A percentile compares a stretch with the other conserved stretches of the same genome.
These are phyloP conservation scores for Calonectria hawksworthii DNA, from an alignment of 2,329 filamentous ascomycete genomes.

Conservation along the genomic window DNA sequence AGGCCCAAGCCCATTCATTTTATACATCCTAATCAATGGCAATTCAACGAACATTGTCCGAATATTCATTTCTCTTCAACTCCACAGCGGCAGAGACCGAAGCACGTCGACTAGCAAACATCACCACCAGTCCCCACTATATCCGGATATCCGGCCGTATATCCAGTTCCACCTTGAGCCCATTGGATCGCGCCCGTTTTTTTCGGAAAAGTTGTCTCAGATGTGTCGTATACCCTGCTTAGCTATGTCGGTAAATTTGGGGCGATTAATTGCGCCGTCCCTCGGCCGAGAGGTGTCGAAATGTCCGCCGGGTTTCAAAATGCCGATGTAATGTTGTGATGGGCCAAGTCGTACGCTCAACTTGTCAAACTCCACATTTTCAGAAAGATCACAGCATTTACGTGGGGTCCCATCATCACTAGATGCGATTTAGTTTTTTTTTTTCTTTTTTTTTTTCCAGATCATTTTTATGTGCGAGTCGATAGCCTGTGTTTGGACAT, in stretches of 20 bases:
- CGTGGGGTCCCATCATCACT: too few species aligned
- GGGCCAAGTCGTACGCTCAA: not conserved
- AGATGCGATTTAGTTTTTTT: too few species aligned
- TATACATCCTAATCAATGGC: not conserved
- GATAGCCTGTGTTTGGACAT: too few species aligned
- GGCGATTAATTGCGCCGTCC: not conserved
- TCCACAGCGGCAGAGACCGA: not conserved
- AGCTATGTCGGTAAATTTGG: constrained; percentile 7
- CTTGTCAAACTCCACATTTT: not conserved
- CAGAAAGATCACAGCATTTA: not conserved
- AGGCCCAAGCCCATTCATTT: not conserved
- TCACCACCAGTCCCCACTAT: not conserved
- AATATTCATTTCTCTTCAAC: not conserved
- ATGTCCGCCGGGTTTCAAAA: constrained; percentile 4
- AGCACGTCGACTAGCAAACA: not conserved
- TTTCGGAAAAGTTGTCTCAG: constrained; percentile 9
- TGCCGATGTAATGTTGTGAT: not conserved
- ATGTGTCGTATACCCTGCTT: not conserved
- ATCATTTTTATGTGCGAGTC: too few species aligned
- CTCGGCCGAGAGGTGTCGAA: constrained; percentile 10
- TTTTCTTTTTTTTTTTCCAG: too few species aligned
- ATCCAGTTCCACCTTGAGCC: not conserved
- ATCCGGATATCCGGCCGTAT: constrained; percentile 13
- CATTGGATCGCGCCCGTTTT: not conserved
- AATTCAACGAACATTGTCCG: not conserved